Evolutionary conservation across 805 yeast genomes (phyloP).

Genomic region (Starmerella scarabaei): DNA sequence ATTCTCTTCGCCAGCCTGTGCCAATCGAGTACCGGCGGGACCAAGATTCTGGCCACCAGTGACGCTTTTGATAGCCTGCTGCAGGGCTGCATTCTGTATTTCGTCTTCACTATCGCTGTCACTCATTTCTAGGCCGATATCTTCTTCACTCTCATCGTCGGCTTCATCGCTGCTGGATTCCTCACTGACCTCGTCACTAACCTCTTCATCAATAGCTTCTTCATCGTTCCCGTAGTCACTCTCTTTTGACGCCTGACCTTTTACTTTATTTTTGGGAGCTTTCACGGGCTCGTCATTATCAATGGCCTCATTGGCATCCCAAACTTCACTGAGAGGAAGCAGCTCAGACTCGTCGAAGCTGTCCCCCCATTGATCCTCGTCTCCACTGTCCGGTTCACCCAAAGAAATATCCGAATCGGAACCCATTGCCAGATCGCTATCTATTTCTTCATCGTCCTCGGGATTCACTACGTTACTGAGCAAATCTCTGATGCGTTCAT

Average conservation of each 20-base stretch:
- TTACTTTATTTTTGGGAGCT: neutral
- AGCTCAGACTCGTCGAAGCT: conserved; percentile 68
- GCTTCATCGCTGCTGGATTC: neutral
- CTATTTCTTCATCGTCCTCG: conserved; percentile 38
- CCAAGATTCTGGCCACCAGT: conserved; percentile 11
- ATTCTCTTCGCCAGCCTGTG: conserved; percentile 27
- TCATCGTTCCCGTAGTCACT: conserved; percentile 8
- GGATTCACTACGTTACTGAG: conserved; percentile 24
- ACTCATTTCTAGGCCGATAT: neutral
- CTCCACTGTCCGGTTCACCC: conserved; percentile 32
- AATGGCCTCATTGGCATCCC: conserved; percentile 59
- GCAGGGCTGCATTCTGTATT: conserved; percentile 38
- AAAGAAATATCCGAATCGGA: conserved; percentile 62
- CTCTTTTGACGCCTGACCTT: neutral
- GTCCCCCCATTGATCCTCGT: conserved; percentile 50
- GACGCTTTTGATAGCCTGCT: conserved; percentile 27
- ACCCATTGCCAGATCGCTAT: conserved; percentile 81
- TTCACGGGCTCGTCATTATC: conserved; percentile 26
- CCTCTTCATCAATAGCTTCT: conserved; percentile 5
- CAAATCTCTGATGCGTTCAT: conserved; percentile 22
- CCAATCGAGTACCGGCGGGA: conserved; percentile 16
- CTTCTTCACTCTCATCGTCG: neutral
- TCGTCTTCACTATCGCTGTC: conserved; percentile 30
- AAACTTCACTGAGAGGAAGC: conserved; percentile 68
- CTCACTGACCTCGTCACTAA: conserved; percentile 11